Evolutionary conservation across 331 rosid genomes (phyloP).

Genomic region (Dryas integrifolia): DNA sequence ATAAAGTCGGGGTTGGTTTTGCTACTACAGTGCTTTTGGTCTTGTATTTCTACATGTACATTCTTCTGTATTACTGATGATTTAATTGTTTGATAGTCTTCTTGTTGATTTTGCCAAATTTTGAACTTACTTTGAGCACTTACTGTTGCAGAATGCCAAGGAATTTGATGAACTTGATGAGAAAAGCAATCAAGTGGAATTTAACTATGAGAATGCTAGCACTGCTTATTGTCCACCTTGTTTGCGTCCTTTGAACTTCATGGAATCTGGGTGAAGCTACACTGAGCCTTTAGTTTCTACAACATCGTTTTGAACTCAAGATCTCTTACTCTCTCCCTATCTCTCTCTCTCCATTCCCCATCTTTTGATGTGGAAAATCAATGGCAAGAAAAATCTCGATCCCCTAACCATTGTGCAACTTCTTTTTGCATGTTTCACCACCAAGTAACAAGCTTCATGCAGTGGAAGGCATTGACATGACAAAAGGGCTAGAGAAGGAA

Average conservation of each 20-base stretch:
- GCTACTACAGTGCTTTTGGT: neutral
- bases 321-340: too few relatives aligned
- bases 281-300: slow-evolving; percentile 35
- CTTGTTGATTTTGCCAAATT: neutral
- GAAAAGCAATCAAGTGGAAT: slow-evolving; percentile 42
- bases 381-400: neutral
- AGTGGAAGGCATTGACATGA: neutral
- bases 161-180: slow-evolving; percentile 72
- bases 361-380: neutral
- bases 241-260: slow-evolving; percentile 51
- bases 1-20: neutral
- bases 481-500: neutral
- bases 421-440: neutral
- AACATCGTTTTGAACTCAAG: slow-evolving; percentile 18
- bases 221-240: slow-evolving; percentile 69
- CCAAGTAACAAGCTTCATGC: neutral
- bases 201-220: slow-evolving; percentile 56
- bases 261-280: slow-evolving; percentile 48
- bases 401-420: neutral
- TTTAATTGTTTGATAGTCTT: neutral
- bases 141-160: slow-evolving; percentile 52
- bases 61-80: neutral
- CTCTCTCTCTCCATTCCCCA: neutral
- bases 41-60: too few relatives aligned
- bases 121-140: neutral